Conservation (phyloP, 2,329 filamentous ascomycete species). For the Aphanocladium album region DNA sequence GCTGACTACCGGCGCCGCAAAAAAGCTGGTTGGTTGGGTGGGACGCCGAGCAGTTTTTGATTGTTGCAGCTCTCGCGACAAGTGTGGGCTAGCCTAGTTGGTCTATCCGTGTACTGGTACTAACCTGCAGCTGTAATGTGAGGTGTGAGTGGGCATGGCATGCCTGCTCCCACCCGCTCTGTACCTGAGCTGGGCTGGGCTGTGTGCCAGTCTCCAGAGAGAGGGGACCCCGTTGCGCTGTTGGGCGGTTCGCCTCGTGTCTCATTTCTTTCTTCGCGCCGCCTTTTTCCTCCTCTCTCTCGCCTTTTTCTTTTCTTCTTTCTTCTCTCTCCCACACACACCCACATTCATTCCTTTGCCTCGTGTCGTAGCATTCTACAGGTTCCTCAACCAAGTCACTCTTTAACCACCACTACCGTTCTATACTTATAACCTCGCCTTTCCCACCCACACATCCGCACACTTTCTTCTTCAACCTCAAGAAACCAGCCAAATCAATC, state of each 20-base stretch:
- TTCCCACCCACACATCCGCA: background rate
- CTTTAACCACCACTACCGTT: background rate
- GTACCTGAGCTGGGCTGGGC: background rate
- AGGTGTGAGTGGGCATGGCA: too few relatives aligned
- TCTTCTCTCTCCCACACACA: background rate
- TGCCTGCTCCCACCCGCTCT: background rate
- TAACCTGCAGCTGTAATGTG: too few relatives aligned
- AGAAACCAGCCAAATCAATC: slow-evolving; percentile 18
- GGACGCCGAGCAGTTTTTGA: too few relatives aligned
- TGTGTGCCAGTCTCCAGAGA: background rate
- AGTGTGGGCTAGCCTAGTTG: too few relatives aligned
- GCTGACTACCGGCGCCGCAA: too few relatives aligned
- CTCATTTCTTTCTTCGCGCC: background rate
- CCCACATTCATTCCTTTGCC: background rate
- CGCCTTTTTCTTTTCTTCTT: background rate
- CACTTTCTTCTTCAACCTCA: background rate
- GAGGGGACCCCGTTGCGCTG: background rate
- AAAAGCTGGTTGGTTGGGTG: too few relatives aligned
- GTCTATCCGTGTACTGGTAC: too few relatives aligned
- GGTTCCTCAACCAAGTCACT: slow-evolving; percentile 7
- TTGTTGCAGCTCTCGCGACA: too few relatives aligned
- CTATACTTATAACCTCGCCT: background rate
- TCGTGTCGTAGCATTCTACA: background rate
- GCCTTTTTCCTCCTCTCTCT: background rate
- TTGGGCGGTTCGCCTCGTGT: background rate